Base-by-base conservation (phyloP, 2,329 filamentous ascomycete genomes). In the Clarireedia paspali region DNA sequence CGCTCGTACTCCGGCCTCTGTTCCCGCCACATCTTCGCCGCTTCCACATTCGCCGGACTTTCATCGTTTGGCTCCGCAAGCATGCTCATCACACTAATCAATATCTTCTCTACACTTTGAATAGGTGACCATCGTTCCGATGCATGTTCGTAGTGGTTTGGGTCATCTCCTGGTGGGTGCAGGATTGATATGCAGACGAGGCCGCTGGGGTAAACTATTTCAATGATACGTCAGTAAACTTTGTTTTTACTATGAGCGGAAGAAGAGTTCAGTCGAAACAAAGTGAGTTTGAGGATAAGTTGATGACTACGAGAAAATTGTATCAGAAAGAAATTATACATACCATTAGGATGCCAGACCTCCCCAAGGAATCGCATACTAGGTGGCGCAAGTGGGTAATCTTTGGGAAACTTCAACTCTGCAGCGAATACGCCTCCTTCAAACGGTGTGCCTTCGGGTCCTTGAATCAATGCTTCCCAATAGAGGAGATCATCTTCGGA, bases 151-250 rank as follows among this genome's bases (percentile, higher is more conserved):
- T 97, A 97, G 77, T 96, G 91, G 75, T 96, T 96, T 54, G 94
- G 94, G 73, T 97, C 92, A 74, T 97, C 92, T 67, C 94, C 92
- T 2, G 92, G 92, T 3, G 92, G 87, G 73, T 97, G 92, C 2
- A 97, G 84, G 75, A 97, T 97, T n/a, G 89, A 95, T 68, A 97
- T 97, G 76, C 92, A 97, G 65, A 97, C 94, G 17, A 92, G 82
- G 61, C 92, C 92, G 70, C 87, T 92, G 15, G 87, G 82, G 71
- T 97, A 97, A 52, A 97, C 91, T 96, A 39, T 6, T 40, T 1
- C 17, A 27, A 47, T 50, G 38, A 39, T 14, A 47, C 45, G 24
- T 44, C 7, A 24, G 20, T 27, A 12, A 5, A 4, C 10, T 34
- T 34, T 34, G 10, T 34, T 34, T 34, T 9, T 34, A 12, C 12